phyloP scores from a whole-genome alignment of 139 green algal genomes.

The Coccomyxa sp. region DNA sequence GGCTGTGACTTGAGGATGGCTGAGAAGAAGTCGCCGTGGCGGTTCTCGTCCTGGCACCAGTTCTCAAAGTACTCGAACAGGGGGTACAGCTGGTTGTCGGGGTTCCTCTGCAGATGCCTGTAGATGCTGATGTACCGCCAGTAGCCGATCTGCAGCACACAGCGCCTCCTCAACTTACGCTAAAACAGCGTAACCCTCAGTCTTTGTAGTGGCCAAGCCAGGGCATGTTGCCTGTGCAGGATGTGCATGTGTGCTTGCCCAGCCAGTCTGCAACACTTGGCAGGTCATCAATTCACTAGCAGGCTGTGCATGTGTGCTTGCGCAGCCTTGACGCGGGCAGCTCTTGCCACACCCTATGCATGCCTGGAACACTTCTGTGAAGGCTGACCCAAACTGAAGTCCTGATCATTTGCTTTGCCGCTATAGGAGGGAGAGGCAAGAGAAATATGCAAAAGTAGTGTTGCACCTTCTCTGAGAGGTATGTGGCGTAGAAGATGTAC shows the following conservation, averaged over 20 bases:
- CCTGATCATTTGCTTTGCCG: too few relatives aligned
- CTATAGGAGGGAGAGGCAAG: too few relatives aligned
- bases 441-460: too few relatives aligned
- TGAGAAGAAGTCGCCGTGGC: slow-evolving; percentile 93
- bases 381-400: too few relatives aligned
- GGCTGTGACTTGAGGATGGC: slow-evolving; percentile 87
- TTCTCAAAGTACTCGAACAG: slow-evolving; percentile 99
- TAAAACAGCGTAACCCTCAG: too few relatives aligned
- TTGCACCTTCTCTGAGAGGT: slow-evolving; percentile 83
- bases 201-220: too few relatives aligned
- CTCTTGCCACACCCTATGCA: too few relatives aligned
- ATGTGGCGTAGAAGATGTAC: slow-evolving; percentile 99
- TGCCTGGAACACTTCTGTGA: too few relatives aligned
- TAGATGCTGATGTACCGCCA: slow-evolving; percentile 98
- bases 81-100: slow-evolving; percentile 97
- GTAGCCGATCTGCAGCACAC: slow-evolving; percentile 98
- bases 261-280: not conserved
- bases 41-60: slow-evolving; percentile 90
- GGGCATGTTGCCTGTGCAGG: too few relatives aligned
- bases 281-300: not conserved
- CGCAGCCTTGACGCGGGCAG: too few relatives aligned
- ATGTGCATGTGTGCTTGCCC: too few relatives aligned
- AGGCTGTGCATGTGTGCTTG: not conserved
- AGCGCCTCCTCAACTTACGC: too few relatives aligned
- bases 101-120: slow-evolving; percentile 89